Evolutionary conservation across 2,329 filamentous ascomycete species (phyloP).

Genomic region (Penicillium occitanis): DNA sequence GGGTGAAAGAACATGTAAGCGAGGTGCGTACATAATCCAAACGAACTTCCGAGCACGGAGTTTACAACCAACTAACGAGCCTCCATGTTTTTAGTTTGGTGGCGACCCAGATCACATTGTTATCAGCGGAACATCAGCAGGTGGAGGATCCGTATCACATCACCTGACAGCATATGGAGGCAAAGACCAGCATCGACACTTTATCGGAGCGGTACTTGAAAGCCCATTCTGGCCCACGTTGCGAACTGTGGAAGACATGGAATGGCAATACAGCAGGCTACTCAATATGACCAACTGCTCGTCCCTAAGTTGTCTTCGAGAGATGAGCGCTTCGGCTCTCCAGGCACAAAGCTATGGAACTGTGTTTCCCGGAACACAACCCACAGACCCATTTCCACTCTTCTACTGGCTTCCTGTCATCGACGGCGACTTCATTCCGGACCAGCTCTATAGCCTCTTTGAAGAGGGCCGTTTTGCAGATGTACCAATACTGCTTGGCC

Average conservation of each 20-base stretch:
- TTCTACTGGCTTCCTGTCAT: slow-evolving; percentile 56
- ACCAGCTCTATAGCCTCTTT: slow-evolving; percentile 52
- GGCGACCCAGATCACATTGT: slow-evolving; percentile 31
- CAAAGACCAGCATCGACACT: slow-evolving; percentile 44
- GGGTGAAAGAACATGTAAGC: slow-evolving; percentile 23
- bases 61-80: no score
- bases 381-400: slow-evolving; percentile 46
- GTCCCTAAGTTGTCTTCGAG: slow-evolving; percentile 52
- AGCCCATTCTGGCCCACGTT: slow-evolving; percentile 55
- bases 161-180: slow-evolving; percentile 55
- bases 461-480: slow-evolving; percentile 50
- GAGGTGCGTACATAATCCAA: no score
- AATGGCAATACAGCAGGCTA: slow-evolving; percentile 55
- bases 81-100: slow-evolving; percentile 26
- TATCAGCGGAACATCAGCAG: slow-evolving; percentile 37
- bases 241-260: slow-evolving; percentile 48
- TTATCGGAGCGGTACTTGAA: slow-evolving; percentile 54
- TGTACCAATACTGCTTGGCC: slow-evolving; percentile 57
- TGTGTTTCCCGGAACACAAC: slow-evolving; percentile 44
- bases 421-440: slow-evolving; percentile 52
- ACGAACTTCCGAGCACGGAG: no score
- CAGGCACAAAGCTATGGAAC: slow-evolving; percentile 49
- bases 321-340: slow-evolving; percentile 44
- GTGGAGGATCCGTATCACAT: slow-evolving; percentile 58
- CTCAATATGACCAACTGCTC: slow-evolving; percentile 33